Conservation (phyloP, 1,284 basidiomycete species). For the Fistulina hepatica region DNA sequence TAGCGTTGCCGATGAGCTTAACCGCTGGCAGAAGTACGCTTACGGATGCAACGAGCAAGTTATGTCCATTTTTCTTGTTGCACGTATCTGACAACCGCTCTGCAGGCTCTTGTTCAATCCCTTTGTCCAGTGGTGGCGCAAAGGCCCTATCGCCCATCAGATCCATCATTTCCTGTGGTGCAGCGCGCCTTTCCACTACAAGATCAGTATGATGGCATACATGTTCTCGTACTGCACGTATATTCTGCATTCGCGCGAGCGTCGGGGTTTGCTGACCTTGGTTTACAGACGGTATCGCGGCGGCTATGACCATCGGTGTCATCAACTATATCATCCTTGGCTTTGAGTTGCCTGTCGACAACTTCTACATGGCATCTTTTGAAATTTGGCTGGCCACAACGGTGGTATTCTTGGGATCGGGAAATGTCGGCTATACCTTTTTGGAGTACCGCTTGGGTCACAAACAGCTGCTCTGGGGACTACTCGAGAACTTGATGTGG, state of each 20-base stretch:
- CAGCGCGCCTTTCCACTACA: conserved; percentile 68
- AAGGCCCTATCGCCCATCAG: conserved; percentile 64
- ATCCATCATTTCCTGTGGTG: conserved; percentile 70
- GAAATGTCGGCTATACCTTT: conserved; percentile 64
- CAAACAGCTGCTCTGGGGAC: conserved; percentile 35
- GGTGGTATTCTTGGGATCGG: conserved; percentile 66
- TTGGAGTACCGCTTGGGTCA: conserved; percentile 69
- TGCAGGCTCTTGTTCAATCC: conserved; percentile 57
- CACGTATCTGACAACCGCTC: conserved; percentile 19
- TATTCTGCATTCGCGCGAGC: background rate
- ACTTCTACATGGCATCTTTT: conserved; percentile 62
- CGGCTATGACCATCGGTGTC: conserved; percentile 51
- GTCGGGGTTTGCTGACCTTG: conserved; percentile 1
- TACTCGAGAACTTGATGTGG: conserved; percentile 65
- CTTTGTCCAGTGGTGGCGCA: conserved; percentile 55
- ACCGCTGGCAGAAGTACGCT: conserved; percentile 76
- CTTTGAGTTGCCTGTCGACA: conserved; percentile 55
- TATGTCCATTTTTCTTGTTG: background rate
- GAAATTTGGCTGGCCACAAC: conserved; percentile 72
- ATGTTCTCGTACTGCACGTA: conserved; percentile 72
- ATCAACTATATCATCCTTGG: conserved; percentile 72
- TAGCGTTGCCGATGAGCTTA: conserved; percentile 69
- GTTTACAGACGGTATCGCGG: conserved; percentile 57
- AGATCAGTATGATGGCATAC: conserved; percentile 67
- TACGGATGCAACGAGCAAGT: conserved; percentile 18